Evolutionary conservation across 2,329 filamentous ascomycete genomes (phyloP).

Genomic region (Claviceps citrina): DNA sequence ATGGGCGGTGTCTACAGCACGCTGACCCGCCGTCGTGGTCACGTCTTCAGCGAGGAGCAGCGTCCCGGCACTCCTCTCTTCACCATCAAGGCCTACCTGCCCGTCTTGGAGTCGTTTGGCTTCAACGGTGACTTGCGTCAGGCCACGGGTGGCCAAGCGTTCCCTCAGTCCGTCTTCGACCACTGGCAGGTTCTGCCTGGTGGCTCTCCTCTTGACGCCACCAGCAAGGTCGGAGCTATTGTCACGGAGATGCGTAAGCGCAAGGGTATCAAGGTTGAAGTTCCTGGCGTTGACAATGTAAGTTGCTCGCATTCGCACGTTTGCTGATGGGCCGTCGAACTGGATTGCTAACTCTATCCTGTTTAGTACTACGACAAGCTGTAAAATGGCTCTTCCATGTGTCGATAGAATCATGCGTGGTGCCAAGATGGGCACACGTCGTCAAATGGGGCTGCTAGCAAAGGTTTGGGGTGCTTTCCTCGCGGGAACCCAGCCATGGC

Average conservation of each 20-base stretch:
- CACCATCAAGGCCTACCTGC: slow-evolving; percentile 96
- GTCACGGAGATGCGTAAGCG: slow-evolving; percentile 90
- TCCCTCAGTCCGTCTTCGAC: slow-evolving; percentile 97
- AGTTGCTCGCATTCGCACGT: slow-evolving; percentile 30
- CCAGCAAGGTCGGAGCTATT: slow-evolving; percentile 67
- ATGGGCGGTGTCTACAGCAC: slow-evolving; percentile 99
- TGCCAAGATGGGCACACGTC: slow-evolving; percentile 26
- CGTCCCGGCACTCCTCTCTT: slow-evolving; percentile 96
- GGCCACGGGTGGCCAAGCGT: slow-evolving; percentile 90
- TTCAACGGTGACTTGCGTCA: slow-evolving; percentile 96
- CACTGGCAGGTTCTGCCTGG: slow-evolving; percentile 95
- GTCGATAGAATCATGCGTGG: slow-evolving; percentile 30
- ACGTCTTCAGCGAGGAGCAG: slow-evolving; percentile 98
- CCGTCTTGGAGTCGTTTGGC: slow-evolving; percentile 95
- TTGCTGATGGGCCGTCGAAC: not conserved
- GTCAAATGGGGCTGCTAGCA: slow-evolving; percentile 25
- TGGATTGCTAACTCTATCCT: slow-evolving; percentile 12
- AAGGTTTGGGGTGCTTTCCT: slow-evolving; percentile 17
- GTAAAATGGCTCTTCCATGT: slow-evolving; percentile 47
- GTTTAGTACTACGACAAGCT: slow-evolving; percentile 95
- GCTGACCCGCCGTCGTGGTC: slow-evolving; percentile 91
- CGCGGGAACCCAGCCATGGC: slow-evolving; percentile 11
- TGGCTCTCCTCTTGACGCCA: slow-evolving; percentile 76
- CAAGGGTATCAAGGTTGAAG: slow-evolving; percentile 96
- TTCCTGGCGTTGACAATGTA: slow-evolving; percentile 90